Conservation (phyloP, 192 early-diverging fungal species). For the Haplosporangium gracile region DNA sequence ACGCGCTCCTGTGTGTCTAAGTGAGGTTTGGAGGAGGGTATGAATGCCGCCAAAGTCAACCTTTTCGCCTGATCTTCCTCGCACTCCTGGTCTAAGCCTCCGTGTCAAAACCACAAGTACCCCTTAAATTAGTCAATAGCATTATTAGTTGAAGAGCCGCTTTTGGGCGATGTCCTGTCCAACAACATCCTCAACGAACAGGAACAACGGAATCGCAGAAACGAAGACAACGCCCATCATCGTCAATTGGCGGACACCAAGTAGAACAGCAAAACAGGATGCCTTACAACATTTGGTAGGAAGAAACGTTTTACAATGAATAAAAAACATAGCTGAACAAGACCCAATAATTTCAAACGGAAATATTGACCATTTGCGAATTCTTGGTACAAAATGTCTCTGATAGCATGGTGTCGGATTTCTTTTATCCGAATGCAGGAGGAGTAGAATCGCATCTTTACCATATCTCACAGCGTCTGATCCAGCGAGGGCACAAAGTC, state of each 20-base stretch:
- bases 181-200: not conserved
- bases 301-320: not conserved
- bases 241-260: not conserved
- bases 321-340: not conserved
- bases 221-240: not conserved
- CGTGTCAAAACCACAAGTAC: not conserved
- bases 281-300: constrained; percentile 54
- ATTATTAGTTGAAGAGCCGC: not conserved
- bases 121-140: not conserved
- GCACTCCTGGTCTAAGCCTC: not conserved
- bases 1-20: not conserved
- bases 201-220: not conserved
- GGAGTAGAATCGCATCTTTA: constrained; percentile 97
- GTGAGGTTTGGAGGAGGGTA: not conserved
- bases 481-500: constrained; percentile 93
- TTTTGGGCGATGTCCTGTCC: not conserved
- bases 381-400: not conserved
- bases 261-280: constrained; percentile 12
- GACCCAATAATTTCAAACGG: too few species aligned
- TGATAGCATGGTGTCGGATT: constrained; percentile 93
- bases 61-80: not conserved
- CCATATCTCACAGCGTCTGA: constrained; percentile 89
- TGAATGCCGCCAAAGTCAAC: not conserved
- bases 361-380: not conserved
- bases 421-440: constrained; percentile 97